Conservation (phyloP, 164 flowering plant genomes). For the Piper longum region DNA sequence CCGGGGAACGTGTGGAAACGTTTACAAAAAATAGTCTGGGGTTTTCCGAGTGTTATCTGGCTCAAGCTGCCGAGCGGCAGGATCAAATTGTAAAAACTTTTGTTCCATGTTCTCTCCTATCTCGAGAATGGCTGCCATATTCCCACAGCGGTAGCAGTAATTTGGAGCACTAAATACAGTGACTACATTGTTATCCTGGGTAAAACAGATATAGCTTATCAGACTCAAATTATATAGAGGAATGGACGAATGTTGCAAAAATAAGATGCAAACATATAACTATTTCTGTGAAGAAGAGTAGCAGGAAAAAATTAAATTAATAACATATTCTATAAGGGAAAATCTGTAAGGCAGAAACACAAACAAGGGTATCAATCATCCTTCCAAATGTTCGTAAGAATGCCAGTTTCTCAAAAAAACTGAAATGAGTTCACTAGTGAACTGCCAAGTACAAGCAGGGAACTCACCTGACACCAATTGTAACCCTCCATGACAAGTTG, state of each 20-base stretch:
- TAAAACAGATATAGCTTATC: too few species aligned
- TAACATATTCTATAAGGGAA: too few species aligned
- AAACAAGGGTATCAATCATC: neutral
- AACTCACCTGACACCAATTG: slow-evolving; percentile 38
- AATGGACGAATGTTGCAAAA: too few species aligned
- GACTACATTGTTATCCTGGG: slow-evolving; percentile 31
- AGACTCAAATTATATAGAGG: too few species aligned
- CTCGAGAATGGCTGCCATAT: slow-evolving; percentile 45
- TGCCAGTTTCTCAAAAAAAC: neutral
- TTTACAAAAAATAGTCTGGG: slow-evolving; percentile 36
- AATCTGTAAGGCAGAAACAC: neutral
- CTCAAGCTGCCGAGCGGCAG: slow-evolving; percentile 34
- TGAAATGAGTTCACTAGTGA: neutral
- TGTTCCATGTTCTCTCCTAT: slow-evolving; percentile 38
- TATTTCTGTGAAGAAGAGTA: too few species aligned
- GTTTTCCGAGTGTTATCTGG: slow-evolving; percentile 39
- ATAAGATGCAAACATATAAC: too few species aligned
- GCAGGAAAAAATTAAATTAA: too few species aligned
- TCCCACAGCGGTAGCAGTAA: slow-evolving; percentile 40
- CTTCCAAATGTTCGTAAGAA: neutral
- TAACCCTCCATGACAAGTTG: slow-evolving; percentile 57
- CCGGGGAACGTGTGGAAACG: slow-evolving; percentile 2
- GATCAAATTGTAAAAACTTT: slow-evolving; percentile 38
- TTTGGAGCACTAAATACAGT: slow-evolving; percentile 41
- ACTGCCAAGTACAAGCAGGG: neutral